Percentiles rank a stretch among this genome's conserved stretches.
These are phyloP conservation scores for Termitomyces heimii DNA, from an alignment of 768 basidiomycete genomes.

Conservation along the genomic window DNA sequence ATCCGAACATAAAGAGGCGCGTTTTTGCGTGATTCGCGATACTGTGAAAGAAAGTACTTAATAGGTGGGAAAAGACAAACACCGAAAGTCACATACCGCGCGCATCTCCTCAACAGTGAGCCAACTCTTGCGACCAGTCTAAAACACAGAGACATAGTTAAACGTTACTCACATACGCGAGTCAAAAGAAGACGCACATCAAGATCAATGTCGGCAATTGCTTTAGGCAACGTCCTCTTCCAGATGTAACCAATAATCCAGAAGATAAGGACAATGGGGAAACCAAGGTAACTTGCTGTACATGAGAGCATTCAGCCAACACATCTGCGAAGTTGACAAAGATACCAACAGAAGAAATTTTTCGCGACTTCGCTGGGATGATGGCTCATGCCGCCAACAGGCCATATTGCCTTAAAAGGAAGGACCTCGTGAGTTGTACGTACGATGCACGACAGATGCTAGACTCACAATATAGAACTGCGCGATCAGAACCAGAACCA, in stretches of 20 bases:
- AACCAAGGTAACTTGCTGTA: conserved; percentile 32
- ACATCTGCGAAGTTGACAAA: background rate
- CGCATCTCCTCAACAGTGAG: conserved; percentile 40
- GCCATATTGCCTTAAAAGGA: conserved; percentile 35
- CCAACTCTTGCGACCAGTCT: conserved; percentile 42
- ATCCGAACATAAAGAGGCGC: conserved; percentile 31
- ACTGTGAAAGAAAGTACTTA: conserved; percentile 16
- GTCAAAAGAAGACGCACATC: conserved; percentile 21
- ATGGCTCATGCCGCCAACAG: conserved; percentile 28
- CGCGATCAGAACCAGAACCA: conserved; percentile 34
- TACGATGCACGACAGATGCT: background rate
- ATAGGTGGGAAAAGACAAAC: background rate
- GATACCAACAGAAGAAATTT: conserved; percentile 32
- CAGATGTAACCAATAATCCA: conserved; percentile 30
- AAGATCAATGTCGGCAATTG: conserved; percentile 33
- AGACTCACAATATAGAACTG: conserved; percentile 37
- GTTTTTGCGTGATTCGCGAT: conserved; percentile 29
- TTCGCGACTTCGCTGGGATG: conserved; percentile 23
- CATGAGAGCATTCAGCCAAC: background rate
- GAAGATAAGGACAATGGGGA: conserved; percentile 34
- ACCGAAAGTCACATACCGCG: conserved; percentile 18
- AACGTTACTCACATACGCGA: background rate
- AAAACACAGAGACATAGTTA: background rate
- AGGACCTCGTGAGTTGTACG: background rate
- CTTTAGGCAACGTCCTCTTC: conserved; percentile 33